Evolutionary conservation across 2,329 filamentous ascomycete species (phyloP).

Genomic region (Neurospora sp.): DNA sequence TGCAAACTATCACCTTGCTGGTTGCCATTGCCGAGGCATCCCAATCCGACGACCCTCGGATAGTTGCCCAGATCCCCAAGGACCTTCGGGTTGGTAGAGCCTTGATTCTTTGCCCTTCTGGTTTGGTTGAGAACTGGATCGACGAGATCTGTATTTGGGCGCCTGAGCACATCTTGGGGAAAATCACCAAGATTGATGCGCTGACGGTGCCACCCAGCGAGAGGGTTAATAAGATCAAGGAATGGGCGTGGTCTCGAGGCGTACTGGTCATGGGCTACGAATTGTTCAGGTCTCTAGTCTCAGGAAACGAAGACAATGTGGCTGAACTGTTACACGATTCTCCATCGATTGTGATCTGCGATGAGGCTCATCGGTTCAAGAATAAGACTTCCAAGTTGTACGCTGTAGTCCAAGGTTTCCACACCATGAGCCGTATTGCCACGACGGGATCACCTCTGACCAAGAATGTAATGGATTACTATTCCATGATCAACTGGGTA

Average conservation of each 20-base stretch:
- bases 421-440: conserved; percentile 64
- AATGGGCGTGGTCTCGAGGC: conserved; percentile 59
- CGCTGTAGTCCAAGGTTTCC: conserved; percentile 46
- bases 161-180: conserved; percentile 44
- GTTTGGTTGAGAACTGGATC: conserved; percentile 71
- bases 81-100: conserved; percentile 53
- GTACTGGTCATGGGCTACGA: conserved; percentile 69
- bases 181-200: conserved; percentile 43
- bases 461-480: conserved; percentile 79
- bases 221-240: conserved; percentile 34
- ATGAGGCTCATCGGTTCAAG: conserved; percentile 78
- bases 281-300: conserved; percentile 44
- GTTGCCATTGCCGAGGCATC: conserved; percentile 61
- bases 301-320: conserved; percentile 24
- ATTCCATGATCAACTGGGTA: conserved; percentile 80
- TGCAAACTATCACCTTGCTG: conserved; percentile 82
- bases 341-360: conserved; percentile 68
- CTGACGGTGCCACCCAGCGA: conserved; percentile 23
- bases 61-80: conserved; percentile 58
- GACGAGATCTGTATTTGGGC: conserved; percentile 69
- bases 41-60: conserved; percentile 42
- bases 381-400: conserved; percentile 47
- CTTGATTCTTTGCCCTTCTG: conserved; percentile 66
- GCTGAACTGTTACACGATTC: conserved; percentile 40
- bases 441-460: conserved; percentile 80